Evolutionary conservation across 331 rosid species (phyloP), one percentile per base, ranked within the genome.

Genomic region (Malus hybrid): DNA sequence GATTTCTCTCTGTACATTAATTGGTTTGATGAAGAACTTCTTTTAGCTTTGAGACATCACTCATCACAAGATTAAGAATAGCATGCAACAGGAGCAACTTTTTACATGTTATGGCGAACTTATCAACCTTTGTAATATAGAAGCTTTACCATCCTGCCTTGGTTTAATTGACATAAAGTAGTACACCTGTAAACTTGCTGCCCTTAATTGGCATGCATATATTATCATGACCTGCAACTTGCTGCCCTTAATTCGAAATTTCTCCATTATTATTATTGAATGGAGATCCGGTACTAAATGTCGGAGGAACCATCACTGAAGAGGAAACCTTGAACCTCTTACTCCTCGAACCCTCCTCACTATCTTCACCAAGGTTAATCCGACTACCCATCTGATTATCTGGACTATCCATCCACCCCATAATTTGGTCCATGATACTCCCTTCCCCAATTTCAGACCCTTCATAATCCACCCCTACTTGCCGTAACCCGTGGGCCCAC

Each of bases 301-400:
- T 89, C 56, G 98, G 88, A 33, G 98, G 98, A 29, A 93, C 98
- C 66, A 89, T 80, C 26, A 93, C 91, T 36, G 98, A 89, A 73
- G 98, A 93, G 81, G 94, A 88, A 36, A 93, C 98, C 85, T 88
- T 93, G 65, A 91, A 86, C 89, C 98, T 87, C 84, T 93, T 91
- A 74, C 93, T 87, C 79, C 88, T 87, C 16, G 88, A 84, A 52
- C 84, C 88, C 61, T 75, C 79, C 34, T 36, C 36, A 52, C 28
- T 42, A n/a, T 33, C 73, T 24, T 32, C 39, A 71, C 71, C 71
- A 29, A 22, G 11, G 63, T 63, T 46, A 28, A 68, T 22, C 16
- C 24, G 6, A 68, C 24, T 9, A 39, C 44, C 53, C 66, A 36
- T 46, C 70, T 57, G 70, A 29, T 82, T 32, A 57, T 88, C 90